Base-by-base conservation (phyloP, 495 filamentous ascomycete genomes). In the Annulohypoxylon nitens region DNA sequence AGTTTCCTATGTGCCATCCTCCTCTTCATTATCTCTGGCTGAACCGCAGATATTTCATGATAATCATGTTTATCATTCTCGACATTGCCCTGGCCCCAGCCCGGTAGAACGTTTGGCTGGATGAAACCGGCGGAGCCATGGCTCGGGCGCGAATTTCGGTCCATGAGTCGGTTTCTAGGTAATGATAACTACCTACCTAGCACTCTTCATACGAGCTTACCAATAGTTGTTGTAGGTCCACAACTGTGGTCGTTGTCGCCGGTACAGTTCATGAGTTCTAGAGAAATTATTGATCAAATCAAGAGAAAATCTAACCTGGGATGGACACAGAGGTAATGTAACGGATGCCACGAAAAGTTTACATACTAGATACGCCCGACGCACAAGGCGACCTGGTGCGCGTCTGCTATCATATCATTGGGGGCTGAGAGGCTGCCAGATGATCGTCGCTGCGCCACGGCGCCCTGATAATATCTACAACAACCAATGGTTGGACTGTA, bases 1-100 rank as follows among this genome's bases (percentile, higher is more conserved):
- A 85, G 65, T 20, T 73, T 80, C 63, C 83, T 67, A 33, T 76
- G 72, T 1, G 74, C 70, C 48, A 72, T 69, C 23, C 68, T 51
- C n/a, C 54, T 43, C 45, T 54, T 60, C 45, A 59, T 70, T n/a
- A 16, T 45, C 14, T 41, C 53, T 7, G 61, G 33, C 26, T 36
- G 53, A 61, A 57, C 48, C 20, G 68, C 20, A 45, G 61, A 36
- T 20, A 61, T 25, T n/a, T 9, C 37, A 18, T 53, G 3, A 36
- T 61, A 51, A 10, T 0, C 12, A 20, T 41, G 55, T 43, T 11
- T 18, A 25, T 66, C 39, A 16, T 66, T 47, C 8, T 12, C 7
- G 0, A 47, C 43, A 47, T 47, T 47, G n/a, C 6, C 43, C n/a
- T 6, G 5, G 5, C 6, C 43, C n/a, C 4, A 7, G 5, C 43